Evolutionary conservation across 164 flowering plant genomes (phyloP).

Genomic region (Echeveria elegans): DNA sequence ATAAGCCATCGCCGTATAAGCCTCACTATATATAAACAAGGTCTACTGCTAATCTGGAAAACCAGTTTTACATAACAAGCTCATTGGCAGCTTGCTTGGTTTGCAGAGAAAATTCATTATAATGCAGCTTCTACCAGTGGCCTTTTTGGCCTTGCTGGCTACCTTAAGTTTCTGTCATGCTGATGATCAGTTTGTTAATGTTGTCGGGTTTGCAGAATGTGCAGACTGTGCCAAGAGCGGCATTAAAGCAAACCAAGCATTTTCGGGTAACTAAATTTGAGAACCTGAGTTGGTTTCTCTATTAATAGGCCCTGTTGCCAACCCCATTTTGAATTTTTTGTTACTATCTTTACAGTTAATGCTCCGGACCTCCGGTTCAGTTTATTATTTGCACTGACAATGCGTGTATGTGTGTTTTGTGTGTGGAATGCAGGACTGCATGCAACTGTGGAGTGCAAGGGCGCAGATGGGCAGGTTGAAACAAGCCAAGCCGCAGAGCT

Average conservation of each 20-base stretch:
- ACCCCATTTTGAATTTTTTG: neutral
- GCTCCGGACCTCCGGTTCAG: too few species aligned
- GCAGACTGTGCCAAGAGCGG: constrained; percentile 46
- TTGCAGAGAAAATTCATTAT: too few species aligned
- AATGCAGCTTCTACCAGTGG: constrained; percentile 26
- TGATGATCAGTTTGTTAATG: constrained; percentile 37
- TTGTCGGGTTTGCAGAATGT: constrained; percentile 67
- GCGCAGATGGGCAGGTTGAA: constrained; percentile 29
- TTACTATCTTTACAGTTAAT: too few species aligned
- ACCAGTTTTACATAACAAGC: neutral
- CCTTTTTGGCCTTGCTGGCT: constrained; percentile 22
- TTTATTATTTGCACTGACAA: too few species aligned
- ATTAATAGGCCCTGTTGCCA: too few species aligned
- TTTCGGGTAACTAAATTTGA: constrained; percentile 43
- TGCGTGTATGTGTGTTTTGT: neutral
- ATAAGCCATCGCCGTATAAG: neutral
- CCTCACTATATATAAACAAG: constrained; percentile 18
- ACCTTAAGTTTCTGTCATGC: constrained; percentile 24
- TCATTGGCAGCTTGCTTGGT: neutral
- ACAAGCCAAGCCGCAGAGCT: constrained; percentile 50
- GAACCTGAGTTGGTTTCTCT: neutral
- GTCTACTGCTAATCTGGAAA: neutral
- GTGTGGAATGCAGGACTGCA: constrained; percentile 41
- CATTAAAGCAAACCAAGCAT: constrained; percentile 41
- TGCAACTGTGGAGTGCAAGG: constrained; percentile 59